phyloP scores from a whole-genome alignment of 2,329 filamentous ascomycete species.

The Knufia petricola region DNA sequence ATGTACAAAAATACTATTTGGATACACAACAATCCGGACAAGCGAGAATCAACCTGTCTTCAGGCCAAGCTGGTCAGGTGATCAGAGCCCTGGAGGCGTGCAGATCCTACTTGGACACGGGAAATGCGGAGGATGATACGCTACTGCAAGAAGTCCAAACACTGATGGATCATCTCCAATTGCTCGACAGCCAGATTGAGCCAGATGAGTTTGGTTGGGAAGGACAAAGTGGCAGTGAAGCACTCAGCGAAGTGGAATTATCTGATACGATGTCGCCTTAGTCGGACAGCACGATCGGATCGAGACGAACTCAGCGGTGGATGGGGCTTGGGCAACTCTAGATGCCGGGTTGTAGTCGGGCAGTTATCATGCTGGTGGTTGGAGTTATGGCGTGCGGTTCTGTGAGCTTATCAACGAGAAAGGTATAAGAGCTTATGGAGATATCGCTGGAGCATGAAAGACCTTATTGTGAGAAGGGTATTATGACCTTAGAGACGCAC shows the following conservation, averaged over 20 bases:
- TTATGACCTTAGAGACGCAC: not conserved
- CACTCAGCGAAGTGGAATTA: slow-evolving; percentile 5
- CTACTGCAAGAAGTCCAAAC: not conserved
- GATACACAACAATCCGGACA: slow-evolving; percentile 8
- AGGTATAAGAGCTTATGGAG: not conserved
- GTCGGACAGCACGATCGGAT: not conserved
- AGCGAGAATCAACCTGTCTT: slow-evolving; percentile 11
- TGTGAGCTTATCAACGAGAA: not conserved
- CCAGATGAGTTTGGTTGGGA: not conserved
- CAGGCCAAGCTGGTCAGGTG: slow-evolving; percentile 19
- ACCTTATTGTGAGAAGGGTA: not conserved
- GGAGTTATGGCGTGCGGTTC: not conserved
- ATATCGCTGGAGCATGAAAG: not conserved
- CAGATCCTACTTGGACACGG: slow-evolving; percentile 15
- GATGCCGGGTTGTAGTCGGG: not conserved
- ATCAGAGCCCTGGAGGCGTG: slow-evolving; percentile 16
- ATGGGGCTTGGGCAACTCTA: not conserved
- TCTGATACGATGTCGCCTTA: slow-evolving; percentile 8
- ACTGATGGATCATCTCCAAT: not conserved
- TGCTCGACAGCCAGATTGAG: not conserved
- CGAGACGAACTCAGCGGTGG: not conserved
- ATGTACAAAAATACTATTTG: slow-evolving; percentile 15
- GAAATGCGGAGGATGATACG: slow-evolving; percentile 13
- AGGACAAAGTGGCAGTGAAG: not conserved
- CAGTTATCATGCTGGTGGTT: not conserved